Percentiles rank a stretch among this genome's conserved stretches.
Evolutionary conservation across 371 early-diverging fungal species (phyloP).

Genomic region (Mortierella sp.): DNA sequence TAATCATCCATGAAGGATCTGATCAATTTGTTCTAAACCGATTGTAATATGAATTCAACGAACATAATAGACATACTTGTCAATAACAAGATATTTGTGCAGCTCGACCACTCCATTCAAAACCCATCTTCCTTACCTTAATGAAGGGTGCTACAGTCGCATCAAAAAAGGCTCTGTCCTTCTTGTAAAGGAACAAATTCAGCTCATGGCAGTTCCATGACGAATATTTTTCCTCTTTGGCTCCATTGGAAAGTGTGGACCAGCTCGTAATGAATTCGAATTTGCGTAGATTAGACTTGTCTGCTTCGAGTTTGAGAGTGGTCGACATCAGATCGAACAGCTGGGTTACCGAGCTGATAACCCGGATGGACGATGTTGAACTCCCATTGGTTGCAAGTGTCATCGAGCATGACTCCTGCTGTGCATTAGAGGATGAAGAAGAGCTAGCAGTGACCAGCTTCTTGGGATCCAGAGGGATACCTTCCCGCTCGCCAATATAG

Average conservation of each 20-base stretch:
- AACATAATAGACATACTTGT: background rate
- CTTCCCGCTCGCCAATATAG: conserved; percentile 40
- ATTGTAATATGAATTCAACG: background rate
- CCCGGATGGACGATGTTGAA: conserved; percentile 31
- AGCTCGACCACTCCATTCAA: too few species aligned
- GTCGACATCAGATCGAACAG: conserved; percentile 48
- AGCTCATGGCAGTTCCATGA: conserved; percentile 63
- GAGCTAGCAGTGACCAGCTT: background rate
- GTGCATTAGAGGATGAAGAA: background rate
- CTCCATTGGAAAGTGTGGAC: conserved; percentile 23
- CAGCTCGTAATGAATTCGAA: conserved; percentile 48
- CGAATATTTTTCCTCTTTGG: conserved; percentile 57
- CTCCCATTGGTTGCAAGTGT: conserved; percentile 29
- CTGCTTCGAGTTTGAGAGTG: conserved; percentile 2
- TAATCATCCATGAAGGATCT: conserved; percentile 65
- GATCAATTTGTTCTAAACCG: conserved; percentile 57
- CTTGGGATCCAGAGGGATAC: conserved; percentile 31
- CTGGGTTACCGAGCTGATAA: conserved; percentile 42
- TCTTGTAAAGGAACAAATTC: conserved; percentile 66
- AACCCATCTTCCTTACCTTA: conserved; percentile 51
- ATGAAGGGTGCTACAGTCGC: conserved; percentile 55
- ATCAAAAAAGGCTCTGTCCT: conserved; percentile 60
- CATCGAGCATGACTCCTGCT: conserved; percentile 1
- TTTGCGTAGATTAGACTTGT: conserved; percentile 26
- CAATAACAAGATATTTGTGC: too few species aligned